phyloP scores from a whole-genome alignment of 1,284 basidiomycete genomes.

The Trichosporon ovoides region DNA sequence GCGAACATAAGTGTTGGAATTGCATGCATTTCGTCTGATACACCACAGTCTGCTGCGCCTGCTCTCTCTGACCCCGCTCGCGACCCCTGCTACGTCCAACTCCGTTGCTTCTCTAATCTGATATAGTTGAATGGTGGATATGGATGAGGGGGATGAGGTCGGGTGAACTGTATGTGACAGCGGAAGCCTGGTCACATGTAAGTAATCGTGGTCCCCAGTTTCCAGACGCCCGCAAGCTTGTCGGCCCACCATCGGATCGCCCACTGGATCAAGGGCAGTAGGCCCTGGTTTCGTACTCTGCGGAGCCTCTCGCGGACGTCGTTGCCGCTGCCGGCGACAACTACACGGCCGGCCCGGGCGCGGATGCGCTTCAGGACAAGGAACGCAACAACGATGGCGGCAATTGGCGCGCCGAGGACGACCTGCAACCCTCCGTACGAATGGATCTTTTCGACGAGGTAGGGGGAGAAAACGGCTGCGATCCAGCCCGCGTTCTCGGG shows the following conservation, averaged over 20 bases:
- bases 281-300: conserved; percentile 13
- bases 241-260: conserved; percentile 39
- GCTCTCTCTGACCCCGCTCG: not conserved
- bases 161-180: not conserved
- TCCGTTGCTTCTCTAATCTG: not conserved
- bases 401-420: not conserved
- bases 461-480: not conserved
- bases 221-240: conserved; percentile 42
- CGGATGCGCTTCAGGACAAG: conserved; percentile 12
- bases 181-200: conserved; percentile 26
- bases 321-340: not conserved
- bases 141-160: not conserved
- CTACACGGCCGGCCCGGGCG: not conserved
- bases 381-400: conserved; percentile 11
- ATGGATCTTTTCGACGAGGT: not conserved
- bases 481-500: not conserved
- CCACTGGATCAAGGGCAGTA: conserved; percentile 26
- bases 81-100: not conserved
- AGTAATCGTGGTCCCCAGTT: conserved; percentile 44
- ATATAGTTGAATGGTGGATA: not conserved
- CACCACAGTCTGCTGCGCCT: not conserved
- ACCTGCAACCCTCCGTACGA: not conserved
- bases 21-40: conserved; percentile 6
- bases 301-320: conserved; percentile 17
- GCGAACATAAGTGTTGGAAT: conserved; percentile 7